Evolutionary conservation across 1,284 basidiomycete genomes (phyloP).

Genomic region (Microbotryum violaceum): DNA sequence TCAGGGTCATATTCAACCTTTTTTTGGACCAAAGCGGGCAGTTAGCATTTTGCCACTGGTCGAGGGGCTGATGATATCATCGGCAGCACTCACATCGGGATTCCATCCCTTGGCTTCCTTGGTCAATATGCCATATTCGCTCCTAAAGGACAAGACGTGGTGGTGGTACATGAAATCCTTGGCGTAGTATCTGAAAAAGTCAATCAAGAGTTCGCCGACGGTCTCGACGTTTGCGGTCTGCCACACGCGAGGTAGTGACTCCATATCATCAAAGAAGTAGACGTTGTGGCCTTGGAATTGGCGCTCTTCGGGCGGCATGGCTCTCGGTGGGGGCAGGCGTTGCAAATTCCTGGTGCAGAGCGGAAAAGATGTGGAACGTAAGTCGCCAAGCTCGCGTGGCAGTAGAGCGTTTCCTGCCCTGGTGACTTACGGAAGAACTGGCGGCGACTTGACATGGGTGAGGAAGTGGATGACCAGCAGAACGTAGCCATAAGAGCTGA

Average conservation of each 20-base stretch:
- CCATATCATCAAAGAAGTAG: conserved; percentile 95
- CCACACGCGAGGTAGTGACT: conserved; percentile 82
- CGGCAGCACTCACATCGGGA: conserved; percentile 60
- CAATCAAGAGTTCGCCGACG: conserved; percentile 91
- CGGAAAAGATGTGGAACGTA: conserved; percentile 12
- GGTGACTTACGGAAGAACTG: conserved; percentile 63
- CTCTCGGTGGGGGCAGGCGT: conserved; percentile 37
- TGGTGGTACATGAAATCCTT: conserved; percentile 88
- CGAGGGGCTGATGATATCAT: background rate
- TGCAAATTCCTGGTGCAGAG: conserved; percentile 38
- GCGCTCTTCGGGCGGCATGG: conserved; percentile 56
- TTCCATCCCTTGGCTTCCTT: conserved; percentile 92
- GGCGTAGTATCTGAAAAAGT: conserved; percentile 95
- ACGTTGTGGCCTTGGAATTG: conserved; percentile 61
- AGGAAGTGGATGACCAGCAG: conserved; percentile 96
- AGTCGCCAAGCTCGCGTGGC: conserved; percentile 14
- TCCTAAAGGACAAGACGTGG: conserved; percentile 83
- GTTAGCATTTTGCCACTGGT: background rate
- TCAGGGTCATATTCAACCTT: conserved; percentile 46
- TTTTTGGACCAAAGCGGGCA: background rate
- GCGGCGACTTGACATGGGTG: conserved; percentile 90
- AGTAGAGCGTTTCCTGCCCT: conserved; percentile 40
- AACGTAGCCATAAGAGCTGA: conserved; percentile 96
- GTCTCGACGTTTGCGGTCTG: conserved; percentile 85
- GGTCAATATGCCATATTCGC: conserved; percentile 63